phyloP scores from a whole-genome alignment of 83 land plant genomes.

The Thuja plicata region DNA sequence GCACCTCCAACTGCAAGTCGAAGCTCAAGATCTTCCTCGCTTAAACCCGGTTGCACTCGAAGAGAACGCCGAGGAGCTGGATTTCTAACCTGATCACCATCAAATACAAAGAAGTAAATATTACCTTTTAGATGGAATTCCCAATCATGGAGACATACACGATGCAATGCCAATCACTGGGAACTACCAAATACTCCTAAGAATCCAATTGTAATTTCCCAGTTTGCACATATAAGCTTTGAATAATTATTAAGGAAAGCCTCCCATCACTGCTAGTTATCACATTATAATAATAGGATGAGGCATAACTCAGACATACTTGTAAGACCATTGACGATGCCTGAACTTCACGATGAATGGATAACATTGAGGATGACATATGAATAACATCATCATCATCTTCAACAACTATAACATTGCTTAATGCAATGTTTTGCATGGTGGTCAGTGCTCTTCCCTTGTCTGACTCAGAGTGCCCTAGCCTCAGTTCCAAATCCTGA shows the following conservation, averaged over 20 bases:
- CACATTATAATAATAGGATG: too few species aligned
- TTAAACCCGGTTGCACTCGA: neutral
- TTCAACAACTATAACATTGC: neutral
- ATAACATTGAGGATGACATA: neutral
- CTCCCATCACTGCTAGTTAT: neutral
- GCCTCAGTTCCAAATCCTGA: conserved; percentile 11
- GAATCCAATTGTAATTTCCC: neutral
- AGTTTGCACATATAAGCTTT: neutral
- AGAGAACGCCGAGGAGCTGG: neutral
- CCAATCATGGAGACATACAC: neutral
- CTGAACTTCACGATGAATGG: neutral
- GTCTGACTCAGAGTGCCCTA: conserved; percentile 1
- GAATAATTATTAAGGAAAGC: neutral
- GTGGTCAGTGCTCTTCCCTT: neutral
- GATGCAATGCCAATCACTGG: neutral
- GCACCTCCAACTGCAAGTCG: conserved; percentile 12
- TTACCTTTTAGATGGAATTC: neutral
- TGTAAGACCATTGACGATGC: neutral
- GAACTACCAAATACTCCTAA: neutral
- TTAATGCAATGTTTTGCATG: neutral
- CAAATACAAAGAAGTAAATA: neutral
- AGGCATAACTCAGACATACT: neutral
- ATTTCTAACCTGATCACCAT: neutral
- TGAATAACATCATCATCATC: conserved; percentile 10
- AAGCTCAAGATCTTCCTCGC: conserved; percentile 5